A percentile compares a stretch with the other conserved stretches of the same genome.
phyloP scores from a whole-genome alignment of 352 stramenopile species.

The Pythium dissotocum region DNA sequence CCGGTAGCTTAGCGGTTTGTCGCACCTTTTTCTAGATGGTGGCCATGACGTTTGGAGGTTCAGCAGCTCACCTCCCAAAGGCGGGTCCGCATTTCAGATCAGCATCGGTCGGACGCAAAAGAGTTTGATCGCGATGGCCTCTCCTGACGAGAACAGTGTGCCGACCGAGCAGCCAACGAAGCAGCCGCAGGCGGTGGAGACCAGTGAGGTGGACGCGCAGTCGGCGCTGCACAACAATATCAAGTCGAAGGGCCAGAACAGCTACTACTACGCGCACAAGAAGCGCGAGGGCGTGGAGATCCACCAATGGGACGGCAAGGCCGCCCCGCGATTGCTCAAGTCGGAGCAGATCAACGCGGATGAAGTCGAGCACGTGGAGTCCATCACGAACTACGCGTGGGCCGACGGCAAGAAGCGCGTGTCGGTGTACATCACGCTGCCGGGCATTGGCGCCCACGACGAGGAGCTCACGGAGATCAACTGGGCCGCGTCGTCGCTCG shows the following conservation, averaged over 20 bases:
- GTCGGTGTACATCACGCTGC: constrained; percentile 74
- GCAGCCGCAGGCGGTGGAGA: constrained; percentile 9
- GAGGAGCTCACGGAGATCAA: constrained; percentile 70
- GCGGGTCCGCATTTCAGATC: constrained; percentile 1
- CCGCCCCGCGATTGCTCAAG: constrained; percentile 75
- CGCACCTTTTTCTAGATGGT: constrained; percentile 25
- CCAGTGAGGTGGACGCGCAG: constrained; percentile 4
- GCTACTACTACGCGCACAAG: constrained; percentile 90
- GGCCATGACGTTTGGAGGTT: neutral
- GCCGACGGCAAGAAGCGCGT: constrained; percentile 79
- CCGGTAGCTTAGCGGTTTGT: constrained; percentile 14
- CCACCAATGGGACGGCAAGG: constrained; percentile 83
- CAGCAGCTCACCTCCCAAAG: neutral
- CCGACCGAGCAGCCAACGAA: constrained; percentile 16
- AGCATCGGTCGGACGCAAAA: neutral
- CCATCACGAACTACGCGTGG: constrained; percentile 83
- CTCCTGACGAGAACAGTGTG: constrained; percentile 16
- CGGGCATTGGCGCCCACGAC: constrained; percentile 54
- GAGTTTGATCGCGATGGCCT: constrained; percentile 11
- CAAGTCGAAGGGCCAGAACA: constrained; percentile 79
- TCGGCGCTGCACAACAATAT: constrained; percentile 85
- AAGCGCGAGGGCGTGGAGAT: constrained; percentile 77
- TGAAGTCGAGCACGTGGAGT: constrained; percentile 41
- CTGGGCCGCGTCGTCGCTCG: constrained; percentile 59
- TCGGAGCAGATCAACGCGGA: constrained; percentile 35